Evolutionary conservation across 2,329 filamentous ascomycete genomes (phyloP).

Genomic region (Fusarium phyllophilum): DNA sequence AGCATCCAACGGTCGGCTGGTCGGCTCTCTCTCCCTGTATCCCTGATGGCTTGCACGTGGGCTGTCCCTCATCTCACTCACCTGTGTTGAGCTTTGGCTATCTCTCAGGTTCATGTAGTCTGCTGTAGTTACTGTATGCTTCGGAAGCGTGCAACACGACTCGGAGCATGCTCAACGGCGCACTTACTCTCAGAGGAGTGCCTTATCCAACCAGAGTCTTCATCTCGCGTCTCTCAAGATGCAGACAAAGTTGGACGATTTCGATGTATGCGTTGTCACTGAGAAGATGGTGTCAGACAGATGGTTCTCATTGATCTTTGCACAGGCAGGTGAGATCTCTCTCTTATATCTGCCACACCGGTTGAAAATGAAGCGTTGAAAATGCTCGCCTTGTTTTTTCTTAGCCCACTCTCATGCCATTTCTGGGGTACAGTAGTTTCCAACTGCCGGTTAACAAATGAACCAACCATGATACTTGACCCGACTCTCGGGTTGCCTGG

Average conservation of each 20-base stretch:
- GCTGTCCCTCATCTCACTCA: not conserved
- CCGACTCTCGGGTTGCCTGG: conserved; percentile 11
- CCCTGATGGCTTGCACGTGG: not conserved
- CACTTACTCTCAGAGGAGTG: not conserved
- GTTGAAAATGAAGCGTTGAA: conserved; percentile 15
- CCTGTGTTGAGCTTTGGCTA: not conserved
- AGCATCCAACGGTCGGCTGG: not conserved
- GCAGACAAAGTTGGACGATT: conserved; percentile 31
- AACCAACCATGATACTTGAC: conserved; percentile 24
- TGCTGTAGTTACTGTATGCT: not conserved
- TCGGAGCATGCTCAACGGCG: conserved; percentile 11
- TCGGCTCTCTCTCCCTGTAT: not conserved
- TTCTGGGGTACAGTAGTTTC: conserved; percentile 12
- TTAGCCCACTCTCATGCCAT: not conserved
- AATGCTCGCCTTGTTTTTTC: conserved; percentile 29
- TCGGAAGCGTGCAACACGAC: conserved; percentile 12
- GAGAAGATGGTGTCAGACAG: conserved; percentile 30
- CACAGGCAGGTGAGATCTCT: conserved; percentile 22
- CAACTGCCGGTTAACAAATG: conserved; percentile 11
- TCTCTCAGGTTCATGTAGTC: not conserved
- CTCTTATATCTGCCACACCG: conserved; percentile 28
- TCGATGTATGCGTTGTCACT: conserved; percentile 36
- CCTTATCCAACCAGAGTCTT: conserved; percentile 18
- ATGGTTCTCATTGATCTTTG: conserved; percentile 10
- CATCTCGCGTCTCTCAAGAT: conserved; percentile 25